A percentile compares a stretch with the other conserved stretches of the same genome.
These are phyloP conservation scores for Phytophthora citricola DNA, from an alignment of 352 stramenopile species.

Conservation along the genomic window DNA sequence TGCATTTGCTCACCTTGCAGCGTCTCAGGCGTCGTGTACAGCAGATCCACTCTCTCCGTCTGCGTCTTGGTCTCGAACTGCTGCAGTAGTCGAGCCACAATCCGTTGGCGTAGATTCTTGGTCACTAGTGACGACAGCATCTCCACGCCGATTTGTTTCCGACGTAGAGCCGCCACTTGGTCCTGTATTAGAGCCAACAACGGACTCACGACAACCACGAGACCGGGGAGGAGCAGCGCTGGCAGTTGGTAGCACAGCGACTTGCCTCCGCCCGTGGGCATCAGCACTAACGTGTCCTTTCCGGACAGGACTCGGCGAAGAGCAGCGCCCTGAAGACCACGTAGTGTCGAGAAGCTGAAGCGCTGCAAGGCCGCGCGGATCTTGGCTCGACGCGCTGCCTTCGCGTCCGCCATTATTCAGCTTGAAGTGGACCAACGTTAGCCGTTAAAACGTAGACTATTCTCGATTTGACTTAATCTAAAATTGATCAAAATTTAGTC, in stretches of 20 bases:
- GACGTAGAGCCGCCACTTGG: constrained; percentile 75
- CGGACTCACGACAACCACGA: constrained; percentile 91
- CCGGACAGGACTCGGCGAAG: constrained; percentile 50
- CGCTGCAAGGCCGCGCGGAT: constrained; percentile 53
- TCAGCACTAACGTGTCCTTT: constrained; percentile 86
- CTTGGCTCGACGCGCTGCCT: constrained; percentile 44
- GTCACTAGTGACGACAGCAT: constrained; percentile 63
- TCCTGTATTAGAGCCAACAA: constrained; percentile 91
- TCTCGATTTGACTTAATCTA: too few species aligned
- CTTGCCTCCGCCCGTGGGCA: constrained; percentile 98
- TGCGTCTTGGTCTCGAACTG: constrained; percentile 15
- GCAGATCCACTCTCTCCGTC: constrained; percentile 49
- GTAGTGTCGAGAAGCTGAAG: constrained; percentile 54
- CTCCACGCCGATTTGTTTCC: constrained; percentile 52
- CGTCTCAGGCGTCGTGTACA: constrained; percentile 92
- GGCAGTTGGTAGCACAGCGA: constrained; percentile 97
- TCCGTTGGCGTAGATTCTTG: constrained; percentile 32
- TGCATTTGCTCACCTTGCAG: constrained; percentile 67
- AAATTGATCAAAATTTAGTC: too few species aligned
- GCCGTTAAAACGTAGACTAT: too few species aligned
- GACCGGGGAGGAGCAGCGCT: constrained; percentile 61
- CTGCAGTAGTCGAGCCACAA: constrained; percentile 37
- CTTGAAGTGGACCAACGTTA: constrained; percentile 12
- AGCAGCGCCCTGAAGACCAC: constrained; percentile 50
- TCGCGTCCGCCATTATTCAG: constrained; percentile 10